phyloP scores from a whole-genome alignment of 176 grass and related monocot genomes.

The Juncus inflexus region DNA sequence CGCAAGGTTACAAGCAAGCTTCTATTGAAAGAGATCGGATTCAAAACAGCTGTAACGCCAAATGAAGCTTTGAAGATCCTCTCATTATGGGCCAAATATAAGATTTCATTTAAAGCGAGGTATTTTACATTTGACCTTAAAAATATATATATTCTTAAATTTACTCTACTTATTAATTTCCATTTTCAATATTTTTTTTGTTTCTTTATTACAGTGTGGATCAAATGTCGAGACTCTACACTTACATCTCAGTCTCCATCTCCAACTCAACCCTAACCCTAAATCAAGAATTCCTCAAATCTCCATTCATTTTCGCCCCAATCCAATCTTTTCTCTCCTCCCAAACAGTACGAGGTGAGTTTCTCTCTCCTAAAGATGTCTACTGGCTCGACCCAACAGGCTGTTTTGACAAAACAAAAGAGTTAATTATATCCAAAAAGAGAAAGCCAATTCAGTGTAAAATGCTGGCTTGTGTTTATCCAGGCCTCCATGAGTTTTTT shows the following conservation, averaged over 20 bases:
- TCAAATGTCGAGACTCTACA: slow-evolving; percentile 88
- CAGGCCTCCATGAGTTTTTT: slow-evolving; percentile 80
- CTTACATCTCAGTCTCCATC: slow-evolving; percentile 60
- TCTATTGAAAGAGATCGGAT: slow-evolving; percentile 70
- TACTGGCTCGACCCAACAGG: slow-evolving; percentile 91
- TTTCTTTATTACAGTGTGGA: slow-evolving; percentile 44
- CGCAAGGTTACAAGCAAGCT: slow-evolving; percentile 71
- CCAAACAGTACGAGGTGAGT: slow-evolving; percentile 41
- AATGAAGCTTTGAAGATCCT: slow-evolving; percentile 61
- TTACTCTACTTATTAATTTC: too few relatives aligned
- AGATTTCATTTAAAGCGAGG: slow-evolving; percentile 71
- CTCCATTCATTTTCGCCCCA: slow-evolving; percentile 69
- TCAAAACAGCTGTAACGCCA: slow-evolving; percentile 68
- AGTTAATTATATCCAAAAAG: slow-evolving; percentile 33
- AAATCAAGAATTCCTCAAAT: slow-evolving; percentile 56
- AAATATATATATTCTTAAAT: too few relatives aligned
- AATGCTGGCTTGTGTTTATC: slow-evolving; percentile 58
- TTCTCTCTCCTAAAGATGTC: slow-evolving; percentile 56
- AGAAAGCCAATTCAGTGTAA: slow-evolving; percentile 40
- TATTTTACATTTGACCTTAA: slow-evolving; percentile 11
- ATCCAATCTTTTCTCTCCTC: slow-evolving; percentile 32
- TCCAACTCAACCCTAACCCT: slow-evolving; percentile 50
- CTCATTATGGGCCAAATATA: slow-evolving; percentile 55
- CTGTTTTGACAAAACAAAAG: slow-evolving; percentile 60
- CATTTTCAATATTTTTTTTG: background rate